Base-by-base conservation (phyloP, 805 yeast genomes). In the Monosporozyma solicola region DNA sequence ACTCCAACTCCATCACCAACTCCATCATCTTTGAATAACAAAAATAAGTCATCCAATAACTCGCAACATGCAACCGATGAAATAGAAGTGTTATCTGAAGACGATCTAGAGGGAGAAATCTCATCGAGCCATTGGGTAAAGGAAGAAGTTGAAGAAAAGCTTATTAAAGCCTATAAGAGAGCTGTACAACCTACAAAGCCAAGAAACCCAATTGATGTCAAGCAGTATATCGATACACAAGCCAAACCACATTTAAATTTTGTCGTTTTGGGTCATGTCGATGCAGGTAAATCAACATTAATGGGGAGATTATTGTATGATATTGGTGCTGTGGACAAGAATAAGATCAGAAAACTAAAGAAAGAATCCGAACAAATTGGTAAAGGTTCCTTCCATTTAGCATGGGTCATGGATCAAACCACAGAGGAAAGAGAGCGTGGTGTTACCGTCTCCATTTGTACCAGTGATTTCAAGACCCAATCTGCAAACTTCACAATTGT, bases 401-500 rank as follows among this genome's bases (percentile, higher is more conserved):
- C 98, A 8, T 94, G 99, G 99, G 94, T 94, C 57, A 91, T 94
- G 97, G 99, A 94, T 71, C 92, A 97, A 67, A 94, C 95, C 72
- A 86, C 87, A 70, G 99, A 94, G 74, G 99, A 94, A 77, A 86
- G 99, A 76, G 87, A 80, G 66, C 96, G 95, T 73, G 99, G 99
- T 75, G 95, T 94, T 73, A 94, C 99, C 57, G 95, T 94, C 60
- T 97, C 95, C 70, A 97, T 94, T 54, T 98, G 99, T 65, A 90
- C 94, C 61, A 94, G 97, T 27, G 89, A 85, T 66, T 94, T 94
- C 65, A 97, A 91, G 74, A 94, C 99, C 49, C 95, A 85, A 11
- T 86, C 85, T 73, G 83, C 97, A 70, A 83, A 96, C 69, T 94
- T 92, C 77, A 94, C 99, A 35, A 88, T 94, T 61, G 84, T 94